Evolutionary conservation across 106 monocot genomes (phyloP).

Genomic region (Dioscorea dumetorum): DNA sequence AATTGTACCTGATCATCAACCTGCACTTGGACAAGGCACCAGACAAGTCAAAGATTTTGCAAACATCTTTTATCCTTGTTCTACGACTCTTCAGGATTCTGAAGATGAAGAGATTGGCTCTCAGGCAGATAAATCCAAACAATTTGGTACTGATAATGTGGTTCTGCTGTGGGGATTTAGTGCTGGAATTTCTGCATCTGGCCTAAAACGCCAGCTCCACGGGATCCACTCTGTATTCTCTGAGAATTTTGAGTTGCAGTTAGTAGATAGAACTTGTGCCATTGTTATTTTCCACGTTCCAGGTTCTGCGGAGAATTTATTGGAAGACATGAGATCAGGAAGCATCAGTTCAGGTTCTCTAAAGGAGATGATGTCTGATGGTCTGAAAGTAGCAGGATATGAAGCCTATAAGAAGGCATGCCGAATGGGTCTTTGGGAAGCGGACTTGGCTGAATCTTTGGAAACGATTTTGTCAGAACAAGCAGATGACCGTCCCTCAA

Average conservation of each 20-base stretch:
- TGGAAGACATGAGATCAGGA: conserved; percentile 35
- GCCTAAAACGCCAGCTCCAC: conserved; percentile 33
- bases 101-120: conserved; percentile 13
- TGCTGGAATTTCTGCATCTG: conserved; percentile 12
- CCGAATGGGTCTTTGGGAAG: conserved; percentile 47
- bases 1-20: conserved; percentile 11
- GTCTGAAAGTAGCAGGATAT: conserved; percentile 55
- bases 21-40: not conserved
- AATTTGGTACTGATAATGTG: conserved; percentile 28
- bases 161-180: conserved; percentile 68
- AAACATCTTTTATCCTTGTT: conserved; percentile 39
- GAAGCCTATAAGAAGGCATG: conserved; percentile 64
- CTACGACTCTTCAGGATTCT: conserved; percentile 17
- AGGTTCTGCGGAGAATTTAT: conserved; percentile 27
- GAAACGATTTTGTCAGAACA: conserved; percentile 21
- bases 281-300: conserved; percentile 33
- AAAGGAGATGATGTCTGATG: conserved; percentile 35
- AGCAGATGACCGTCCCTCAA: not conserved
- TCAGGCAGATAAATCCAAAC: conserved; percentile 7
- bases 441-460: conserved; percentile 66
- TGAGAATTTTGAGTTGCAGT: conserved; percentile 58
- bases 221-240: conserved; percentile 33
- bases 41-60: conserved; percentile 20
- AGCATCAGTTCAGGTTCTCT: conserved; percentile 19
- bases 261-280: conserved; percentile 54